Conservation (phyloP, 1,284 basidiomycete species). For the Boletellus deceptivus region DNA sequence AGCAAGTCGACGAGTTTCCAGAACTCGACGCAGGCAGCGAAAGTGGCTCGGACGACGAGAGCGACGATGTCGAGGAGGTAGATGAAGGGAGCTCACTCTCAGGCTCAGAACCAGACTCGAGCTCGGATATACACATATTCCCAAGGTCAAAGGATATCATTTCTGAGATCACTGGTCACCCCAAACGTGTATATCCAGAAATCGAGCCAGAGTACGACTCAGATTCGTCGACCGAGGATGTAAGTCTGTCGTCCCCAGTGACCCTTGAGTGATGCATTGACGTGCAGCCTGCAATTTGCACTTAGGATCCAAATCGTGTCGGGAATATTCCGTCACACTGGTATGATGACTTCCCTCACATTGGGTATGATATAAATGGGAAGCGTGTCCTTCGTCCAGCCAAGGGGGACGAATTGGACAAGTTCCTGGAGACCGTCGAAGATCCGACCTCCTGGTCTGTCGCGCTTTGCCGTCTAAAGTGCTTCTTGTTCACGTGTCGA, state of each 20-base stretch:
- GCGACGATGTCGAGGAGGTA: conserved; percentile 33
- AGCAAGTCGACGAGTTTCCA: conserved; percentile 45
- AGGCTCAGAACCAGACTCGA: conserved; percentile 29
- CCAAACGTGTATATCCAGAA: conserved; percentile 88
- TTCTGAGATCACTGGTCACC: conserved; percentile 84
- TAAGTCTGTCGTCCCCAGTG: conserved; percentile 42
- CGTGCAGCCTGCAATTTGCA: background rate
- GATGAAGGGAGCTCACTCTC: conserved; percentile 29
- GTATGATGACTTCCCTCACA: conserved; percentile 99
- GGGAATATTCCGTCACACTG: conserved; percentile 97
- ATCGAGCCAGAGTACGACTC: conserved; percentile 97
- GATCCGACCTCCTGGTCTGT: conserved; percentile 86
- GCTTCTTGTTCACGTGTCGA: conserved; percentile 2
- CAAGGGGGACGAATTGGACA: conserved; percentile 95
- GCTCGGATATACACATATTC: conserved; percentile 45
- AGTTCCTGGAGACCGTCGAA: conserved; percentile 92
- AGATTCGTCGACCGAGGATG: conserved; percentile 96
- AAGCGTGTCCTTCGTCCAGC: conserved; percentile 94
- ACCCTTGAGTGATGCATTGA: conserved; percentile 6
- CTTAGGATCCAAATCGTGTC: conserved; percentile 86
- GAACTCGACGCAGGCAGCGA: conserved; percentile 29
- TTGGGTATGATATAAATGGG: conserved; percentile 96
- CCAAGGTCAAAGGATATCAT: conserved; percentile 68
- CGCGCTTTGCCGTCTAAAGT: conserved; percentile 1
- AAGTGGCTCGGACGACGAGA: conserved; percentile 46